Evolutionary conservation across 306 rosid genomes (phyloP).

Genomic region (Rosa lucieae): DNA sequence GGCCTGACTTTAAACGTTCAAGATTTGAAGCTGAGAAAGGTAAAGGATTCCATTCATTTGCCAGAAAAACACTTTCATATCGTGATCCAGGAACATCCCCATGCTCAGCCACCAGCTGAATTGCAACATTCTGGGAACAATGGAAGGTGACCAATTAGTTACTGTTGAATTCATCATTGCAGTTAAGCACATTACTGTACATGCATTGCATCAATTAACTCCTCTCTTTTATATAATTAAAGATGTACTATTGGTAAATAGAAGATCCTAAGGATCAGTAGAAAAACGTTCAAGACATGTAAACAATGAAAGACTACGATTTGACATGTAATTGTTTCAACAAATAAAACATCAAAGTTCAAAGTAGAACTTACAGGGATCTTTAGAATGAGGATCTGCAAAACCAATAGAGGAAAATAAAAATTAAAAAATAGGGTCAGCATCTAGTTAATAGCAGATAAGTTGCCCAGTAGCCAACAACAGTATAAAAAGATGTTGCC

Average conservation of each 20-base stretch:
- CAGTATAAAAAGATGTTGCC: neutral
- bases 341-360: neutral
- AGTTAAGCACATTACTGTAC: neutral
- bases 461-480: neutral
- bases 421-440: neutral
- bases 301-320: neutral
- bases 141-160: neutral
- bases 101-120: conserved; percentile 59
- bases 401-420: conserved; percentile 22
- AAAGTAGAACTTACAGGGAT: conserved; percentile 68
- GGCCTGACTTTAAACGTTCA: conserved; percentile 69
- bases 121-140: conserved; percentile 57
- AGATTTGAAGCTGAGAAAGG: conserved; percentile 57
- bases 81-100: conserved; percentile 49
- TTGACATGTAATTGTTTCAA: neutral
- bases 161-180: conserved; percentile 20
- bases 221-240: conserved; percentile 3
- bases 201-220: neutral
- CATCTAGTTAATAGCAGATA: neutral
- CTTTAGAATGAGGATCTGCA: conserved; percentile 73
- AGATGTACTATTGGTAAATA: conserved; percentile 9
- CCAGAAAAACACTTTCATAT: conserved; percentile 53
- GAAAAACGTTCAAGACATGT: neutral
- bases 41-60: conserved; percentile 40
- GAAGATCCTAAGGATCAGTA: neutral